phyloP scores from a whole-genome alignment of 208 protist genomes.

The Borovskyia barvae region DNA sequence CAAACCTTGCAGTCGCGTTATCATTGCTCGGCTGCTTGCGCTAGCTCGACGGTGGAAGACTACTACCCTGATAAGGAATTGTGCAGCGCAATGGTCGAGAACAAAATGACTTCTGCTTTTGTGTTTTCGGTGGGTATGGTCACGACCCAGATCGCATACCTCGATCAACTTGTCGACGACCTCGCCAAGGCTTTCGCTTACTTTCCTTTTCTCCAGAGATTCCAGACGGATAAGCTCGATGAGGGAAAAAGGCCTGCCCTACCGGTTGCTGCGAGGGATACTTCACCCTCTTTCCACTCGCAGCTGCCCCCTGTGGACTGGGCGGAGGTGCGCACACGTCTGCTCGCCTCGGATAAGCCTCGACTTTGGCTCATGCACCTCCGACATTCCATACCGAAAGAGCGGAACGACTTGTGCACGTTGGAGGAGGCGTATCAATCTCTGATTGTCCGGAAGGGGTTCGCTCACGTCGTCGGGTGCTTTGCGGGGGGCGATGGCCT shows the following conservation, averaged over 20 bases:
- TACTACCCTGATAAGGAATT: slow-evolving; percentile 23
- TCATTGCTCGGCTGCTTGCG: slow-evolving; percentile 25
- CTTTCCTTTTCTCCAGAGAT: slow-evolving; percentile 35
- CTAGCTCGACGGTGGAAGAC: slow-evolving; percentile 22
- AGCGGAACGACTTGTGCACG: slow-evolving; percentile 2
- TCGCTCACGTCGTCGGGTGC: slow-evolving; percentile 63
- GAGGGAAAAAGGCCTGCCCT: not conserved
- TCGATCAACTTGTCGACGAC: slow-evolving; percentile 13
- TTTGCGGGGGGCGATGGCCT: slow-evolving; percentile 51
- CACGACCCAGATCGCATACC: slow-evolving; percentile 35
- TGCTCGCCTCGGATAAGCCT: slow-evolving; percentile 12
- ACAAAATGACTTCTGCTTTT: slow-evolving; percentile 35
- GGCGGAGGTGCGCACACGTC: slow-evolving; percentile 10
- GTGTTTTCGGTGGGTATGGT: slow-evolving; percentile 50
- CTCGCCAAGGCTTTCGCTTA: slow-evolving; percentile 11
- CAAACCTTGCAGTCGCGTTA: slow-evolving; percentile 8
- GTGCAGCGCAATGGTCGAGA: slow-evolving; percentile 19
- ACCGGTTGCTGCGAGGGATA: too few relatives aligned
- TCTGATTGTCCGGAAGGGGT: slow-evolving; percentile 42
- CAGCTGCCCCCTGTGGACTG: slow-evolving; percentile 24
- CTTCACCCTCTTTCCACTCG: too few relatives aligned
- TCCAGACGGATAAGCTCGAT: slow-evolving; percentile 17
- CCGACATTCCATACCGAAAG: slow-evolving; percentile 6
- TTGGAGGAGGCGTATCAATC: slow-evolving; percentile 53
- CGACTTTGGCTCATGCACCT: slow-evolving; percentile 17